Base-by-base conservation (phyloP, 768 basidiomycete species). In the Leccinum imitatum region DNA sequence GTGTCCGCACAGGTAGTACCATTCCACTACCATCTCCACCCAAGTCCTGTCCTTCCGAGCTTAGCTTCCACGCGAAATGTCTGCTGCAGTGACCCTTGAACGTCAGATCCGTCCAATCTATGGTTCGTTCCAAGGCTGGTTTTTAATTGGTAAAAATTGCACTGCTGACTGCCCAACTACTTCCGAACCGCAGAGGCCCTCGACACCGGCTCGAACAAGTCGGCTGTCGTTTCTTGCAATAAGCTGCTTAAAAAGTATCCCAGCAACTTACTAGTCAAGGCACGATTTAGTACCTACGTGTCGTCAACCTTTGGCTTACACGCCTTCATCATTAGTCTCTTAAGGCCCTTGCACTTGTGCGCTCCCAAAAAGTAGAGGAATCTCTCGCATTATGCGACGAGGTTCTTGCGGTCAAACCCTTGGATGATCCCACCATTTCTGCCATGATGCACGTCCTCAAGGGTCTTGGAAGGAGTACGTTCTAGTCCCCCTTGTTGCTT, bases 241-340 rank as follows among this genome's bases (percentile, higher is more conserved):
- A 94, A 94, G 75, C 73, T 94, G 30, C 82, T 94, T 65, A 94
- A 93, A 75, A 94, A 93, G 77, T 83, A 91, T 66, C 88, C 90
- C 27, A 85, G 82, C 71, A 89, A 84, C 72, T 78, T 83, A 47
- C 78, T 92, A 33, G 74, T 90, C 69, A 91, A 91, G 81, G 92
- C 84, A 59, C 23, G 63, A 63, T 19, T 27, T 14, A 8, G 21
- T 44, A 14, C 37, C 9, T 23, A 13, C 33, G 33, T 33, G 33
- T 2, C 13, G 19, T 30, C 25, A n/a, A 23, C n/a, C 35, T 54
- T 41, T 50, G 46, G 3, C 56, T 51, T 59, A 66, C 61, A 39
- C 58, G 52, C 54, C 54, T 56, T 65, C 67, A 35, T 59, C 53
- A 51, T 48, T 67, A 93, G 91, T 83, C 93, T 59, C 76, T 94